phyloP scores from a whole-genome alignment of 1,284 basidiomycete species.

The Apiotrichum porosum region DNA sequence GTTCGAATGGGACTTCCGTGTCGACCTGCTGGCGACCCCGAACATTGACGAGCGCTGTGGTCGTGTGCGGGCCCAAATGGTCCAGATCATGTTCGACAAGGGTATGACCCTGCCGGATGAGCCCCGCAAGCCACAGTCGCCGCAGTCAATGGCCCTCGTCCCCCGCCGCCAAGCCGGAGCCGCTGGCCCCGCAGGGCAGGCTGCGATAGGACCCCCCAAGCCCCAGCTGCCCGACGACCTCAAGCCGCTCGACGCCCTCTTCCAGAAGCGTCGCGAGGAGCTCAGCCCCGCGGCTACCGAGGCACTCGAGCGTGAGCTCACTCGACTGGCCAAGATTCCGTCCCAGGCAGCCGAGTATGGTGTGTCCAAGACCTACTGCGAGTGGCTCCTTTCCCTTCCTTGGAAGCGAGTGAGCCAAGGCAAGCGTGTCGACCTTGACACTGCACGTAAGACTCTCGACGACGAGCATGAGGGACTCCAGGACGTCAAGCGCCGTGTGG shows the following conservation, averaged over 20 bases:
- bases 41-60: slow-evolving; percentile 27
- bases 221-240: slow-evolving; percentile 35
- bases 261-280: slow-evolving; percentile 20
- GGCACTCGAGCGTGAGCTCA: slow-evolving; percentile 32
- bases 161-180: slow-evolving; percentile 2
- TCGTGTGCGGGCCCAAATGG: slow-evolving; percentile 28
- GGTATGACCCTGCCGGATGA: slow-evolving; percentile 20
- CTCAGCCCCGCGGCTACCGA: slow-evolving; percentile 25
- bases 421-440: slow-evolving; percentile 29
- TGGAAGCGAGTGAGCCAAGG: slow-evolving; percentile 38
- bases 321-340: slow-evolving; percentile 34
- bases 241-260: slow-evolving; percentile 24
- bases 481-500: slow-evolving; percentile 42
- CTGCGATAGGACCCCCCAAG: too few species aligned
- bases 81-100: slow-evolving; percentile 20
- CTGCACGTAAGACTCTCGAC: slow-evolving; percentile 33
- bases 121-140: slow-evolving; percentile 4
- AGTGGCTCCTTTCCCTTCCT: slow-evolving; percentile 39
- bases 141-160: not conserved
- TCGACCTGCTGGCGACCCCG: slow-evolving; percentile 34
- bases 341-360: slow-evolving; percentile 43
- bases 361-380: slow-evolving; percentile 41
- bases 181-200: not conserved
- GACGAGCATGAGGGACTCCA: slow-evolving; percentile 43
- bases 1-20: slow-evolving; percentile 34